Evolutionary conservation across 495 filamentous ascomycete species (phyloP).

Genomic region (Neurospora tetraspora): DNA sequence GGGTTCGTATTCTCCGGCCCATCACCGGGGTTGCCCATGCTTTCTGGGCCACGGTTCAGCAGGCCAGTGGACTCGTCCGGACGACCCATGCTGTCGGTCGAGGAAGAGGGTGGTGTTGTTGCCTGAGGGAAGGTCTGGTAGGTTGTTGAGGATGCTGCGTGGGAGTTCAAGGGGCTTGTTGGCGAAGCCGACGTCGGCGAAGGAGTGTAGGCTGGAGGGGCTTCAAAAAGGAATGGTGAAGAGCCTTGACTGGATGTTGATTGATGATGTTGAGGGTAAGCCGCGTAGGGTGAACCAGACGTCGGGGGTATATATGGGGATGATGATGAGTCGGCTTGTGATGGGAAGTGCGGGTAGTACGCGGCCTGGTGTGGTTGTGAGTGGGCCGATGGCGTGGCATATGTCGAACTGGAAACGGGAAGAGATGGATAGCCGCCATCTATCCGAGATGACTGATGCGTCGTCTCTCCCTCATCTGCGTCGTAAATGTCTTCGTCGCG

Average conservation of each 20-base stretch:
- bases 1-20: slow-evolving; percentile 1
- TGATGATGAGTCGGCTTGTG: slow-evolving; percentile 3
- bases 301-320: slow-evolving; percentile 12
- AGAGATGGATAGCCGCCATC: background rate
- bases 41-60: slow-evolving; percentile 28
- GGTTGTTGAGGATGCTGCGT: background rate
- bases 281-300: slow-evolving; percentile 14
- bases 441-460: background rate
- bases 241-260: background rate
- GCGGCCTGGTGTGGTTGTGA: slow-evolving; percentile 8
- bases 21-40: slow-evolving; percentile 21
- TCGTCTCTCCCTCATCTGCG: background rate
- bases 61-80: slow-evolving; percentile 26
- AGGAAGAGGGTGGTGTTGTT: slow-evolving; percentile 32
- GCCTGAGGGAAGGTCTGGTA: slow-evolving; percentile 4
- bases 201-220: slow-evolving; percentile 37
- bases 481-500: background rate
- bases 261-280: slow-evolving; percentile 1
- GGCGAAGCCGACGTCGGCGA: slow-evolving; percentile 28
- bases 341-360: slow-evolving; percentile 14
- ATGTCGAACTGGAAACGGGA: background rate
- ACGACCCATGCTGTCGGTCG: slow-evolving; percentile 26
- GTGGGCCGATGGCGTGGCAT: background rate
- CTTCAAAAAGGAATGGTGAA: slow-evolving; percentile 24
- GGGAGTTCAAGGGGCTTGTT: slow-evolving; percentile 12